Evolutionary conservation across 371 early-diverging fungal species (phyloP), one percentile per base, ranked within the genome.

Genomic region (Mortierella sp.): DNA sequence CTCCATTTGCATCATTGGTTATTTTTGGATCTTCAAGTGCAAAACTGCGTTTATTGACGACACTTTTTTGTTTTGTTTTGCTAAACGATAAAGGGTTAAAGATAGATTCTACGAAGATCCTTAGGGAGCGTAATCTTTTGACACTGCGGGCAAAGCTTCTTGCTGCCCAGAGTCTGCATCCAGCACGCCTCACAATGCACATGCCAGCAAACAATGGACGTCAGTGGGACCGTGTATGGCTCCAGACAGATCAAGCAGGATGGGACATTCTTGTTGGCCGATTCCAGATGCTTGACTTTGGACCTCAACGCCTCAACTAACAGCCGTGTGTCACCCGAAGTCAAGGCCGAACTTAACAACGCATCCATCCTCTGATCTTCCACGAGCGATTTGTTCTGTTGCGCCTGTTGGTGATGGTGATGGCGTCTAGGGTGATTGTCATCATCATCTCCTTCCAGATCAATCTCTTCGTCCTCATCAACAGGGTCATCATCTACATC

Each of bases 151-250:
- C 98, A 98, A 6, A 97, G 89, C 73, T 96, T 96, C 79, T 97
- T 97, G 44, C 93, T 90, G 6, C 95, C 97, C n/a, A 98, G 86
- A 0, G 96, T 95, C 50, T 92, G 93, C 76, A 97, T 90, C 98
- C 98, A 98, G 81, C 98, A 97, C 72, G 90, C 89, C 80, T 97
- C 95, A 84, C 98, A 98, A 75, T 96, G 95, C 7, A 97, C 98
- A 90, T 98, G 98, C 98, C 98, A 98, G 85, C 98, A 98, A 19
- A 94, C 91, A 70, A 96, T 94, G 0, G 97, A 96, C 2, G 93
- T 92, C 26, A 96, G 81, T 0, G 97, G 97, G 19, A 90, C 90
- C 24, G 90, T 90, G 88, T 95, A 96, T 0, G 93, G 90, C 60
- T 96, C 96, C n/a, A 95, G 87, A 82, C 98, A 98, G 16, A 97